Percentiles rank a stretch among this genome's conserved stretches.
These are phyloP conservation scores for Aspergillus diversus DNA, from an alignment of 495 filamentous ascomycete species.

Conservation along the genomic window DNA sequence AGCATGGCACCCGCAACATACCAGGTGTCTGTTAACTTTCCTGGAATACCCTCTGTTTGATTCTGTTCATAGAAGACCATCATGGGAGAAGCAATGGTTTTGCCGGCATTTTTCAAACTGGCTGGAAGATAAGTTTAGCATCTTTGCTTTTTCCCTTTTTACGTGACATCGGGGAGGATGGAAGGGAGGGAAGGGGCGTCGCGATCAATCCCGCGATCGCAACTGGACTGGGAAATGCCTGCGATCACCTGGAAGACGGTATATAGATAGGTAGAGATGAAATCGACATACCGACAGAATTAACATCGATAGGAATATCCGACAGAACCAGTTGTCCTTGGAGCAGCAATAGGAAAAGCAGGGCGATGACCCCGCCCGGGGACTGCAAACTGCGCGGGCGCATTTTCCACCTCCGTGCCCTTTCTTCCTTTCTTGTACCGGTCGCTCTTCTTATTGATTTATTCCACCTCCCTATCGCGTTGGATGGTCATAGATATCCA, in stretches of 20 bases:
- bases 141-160: background rate
- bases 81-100: conserved; percentile 33
- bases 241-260: too few relatives aligned
- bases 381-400: conserved; percentile 15
- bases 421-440: background rate
- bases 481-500: too few relatives aligned
- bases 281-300: conserved; percentile 18
- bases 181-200: background rate
- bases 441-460: too few relatives aligned
- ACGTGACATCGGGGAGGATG: background rate
- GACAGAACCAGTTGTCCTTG: conserved; percentile 20
- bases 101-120: conserved; percentile 26
- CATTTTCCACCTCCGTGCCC: conserved; percentile 12
- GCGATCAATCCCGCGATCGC: too few relatives aligned
- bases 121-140: conserved; percentile 15
- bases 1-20: conserved; percentile 56
- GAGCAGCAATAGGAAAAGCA: conserved; percentile 16
- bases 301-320: conserved; percentile 22
- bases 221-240: too few relatives aligned
- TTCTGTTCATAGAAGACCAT: conserved; percentile 56
- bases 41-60: conserved; percentile 39
- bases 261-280: background rate
- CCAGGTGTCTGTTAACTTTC: conserved; percentile 45
- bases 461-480: too few relatives aligned
- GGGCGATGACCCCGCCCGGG: conserved; percentile 18